These are phyloP conservation scores for Pyrus hybrid DNA, from an alignment of 331 rosid species.

Conservation along the genomic window DNA sequence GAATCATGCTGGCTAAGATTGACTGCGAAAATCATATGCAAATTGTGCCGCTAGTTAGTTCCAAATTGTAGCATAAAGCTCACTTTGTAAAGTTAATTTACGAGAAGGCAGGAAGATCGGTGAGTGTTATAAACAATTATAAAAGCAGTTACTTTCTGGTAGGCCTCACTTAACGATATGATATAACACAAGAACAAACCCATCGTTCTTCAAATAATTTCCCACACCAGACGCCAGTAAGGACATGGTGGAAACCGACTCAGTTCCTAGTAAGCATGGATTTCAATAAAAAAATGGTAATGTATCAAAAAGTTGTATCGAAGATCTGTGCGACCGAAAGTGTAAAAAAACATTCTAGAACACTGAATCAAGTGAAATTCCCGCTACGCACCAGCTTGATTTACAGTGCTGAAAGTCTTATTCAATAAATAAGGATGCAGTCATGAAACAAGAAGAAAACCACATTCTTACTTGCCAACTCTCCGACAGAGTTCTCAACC, in stretches of 20 bases:
- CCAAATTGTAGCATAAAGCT: not conserved
- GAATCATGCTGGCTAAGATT: slow-evolving; percentile 77
- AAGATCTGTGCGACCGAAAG: not conserved
- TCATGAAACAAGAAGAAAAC: slow-evolving; percentile 6
- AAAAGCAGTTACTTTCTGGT: not conserved
- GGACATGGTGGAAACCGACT: not conserved
- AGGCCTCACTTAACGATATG: not conserved
- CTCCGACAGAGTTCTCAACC: slow-evolving; percentile 35
- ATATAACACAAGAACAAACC: not conserved
- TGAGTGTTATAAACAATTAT: not conserved
- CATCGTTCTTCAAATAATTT: not conserved
- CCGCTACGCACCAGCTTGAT: not conserved
- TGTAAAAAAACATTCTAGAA: not conserved
- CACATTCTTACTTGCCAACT: slow-evolving; percentile 33
- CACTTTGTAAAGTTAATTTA: not conserved
- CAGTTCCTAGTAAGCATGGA: not conserved
- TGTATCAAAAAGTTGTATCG: not conserved
- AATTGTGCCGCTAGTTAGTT: not conserved
- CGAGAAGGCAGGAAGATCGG: not conserved
- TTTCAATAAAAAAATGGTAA: not conserved
- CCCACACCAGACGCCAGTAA: not conserved
- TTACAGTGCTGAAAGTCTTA: not conserved
- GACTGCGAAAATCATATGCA: slow-evolving; percentile 37
- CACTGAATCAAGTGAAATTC: not conserved
- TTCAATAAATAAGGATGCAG: not conserved